Conservation (phyloP, 352 stramenopile genomes). For the Blastocystis sp. region DNA sequence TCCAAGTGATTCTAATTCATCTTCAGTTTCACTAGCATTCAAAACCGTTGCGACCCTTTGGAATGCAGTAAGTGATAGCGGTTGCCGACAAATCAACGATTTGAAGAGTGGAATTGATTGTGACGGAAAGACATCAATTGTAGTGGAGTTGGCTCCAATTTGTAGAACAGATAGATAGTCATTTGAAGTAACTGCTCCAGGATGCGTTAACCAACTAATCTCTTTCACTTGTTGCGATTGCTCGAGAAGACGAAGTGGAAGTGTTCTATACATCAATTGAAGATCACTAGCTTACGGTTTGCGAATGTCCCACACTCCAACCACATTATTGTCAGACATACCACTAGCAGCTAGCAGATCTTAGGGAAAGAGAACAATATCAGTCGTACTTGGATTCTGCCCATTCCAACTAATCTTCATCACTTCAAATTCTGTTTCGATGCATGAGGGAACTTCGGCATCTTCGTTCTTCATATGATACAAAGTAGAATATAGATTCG, state of each 20-base stretch:
- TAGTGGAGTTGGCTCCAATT: background rate
- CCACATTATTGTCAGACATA: conserved; percentile 7
- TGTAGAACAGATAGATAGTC: conserved; percentile 17
- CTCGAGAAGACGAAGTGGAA: background rate
- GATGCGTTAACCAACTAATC: conserved; percentile 45
- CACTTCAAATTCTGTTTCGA: conserved; percentile 45
- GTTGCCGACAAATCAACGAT: background rate
- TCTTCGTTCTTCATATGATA: background rate
- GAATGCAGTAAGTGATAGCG: background rate
- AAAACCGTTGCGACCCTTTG: background rate
- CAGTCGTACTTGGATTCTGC: conserved; percentile 7
- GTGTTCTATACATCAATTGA: background rate
- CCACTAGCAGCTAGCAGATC: conserved; percentile 11
- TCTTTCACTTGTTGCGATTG: conserved; percentile 43
- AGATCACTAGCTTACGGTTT: background rate
- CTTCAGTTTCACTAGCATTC: background rate
- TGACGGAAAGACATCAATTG: conserved; percentile 37
- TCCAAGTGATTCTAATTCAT: background rate
- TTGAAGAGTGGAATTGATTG: background rate
- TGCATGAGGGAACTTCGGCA: background rate
- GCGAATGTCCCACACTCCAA: conserved; percentile 49
- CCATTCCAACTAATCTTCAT: conserved; percentile 21
- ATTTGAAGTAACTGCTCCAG: background rate
- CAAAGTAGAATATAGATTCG: conserved; percentile 2
- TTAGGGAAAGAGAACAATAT: background rate